phyloP scores from a whole-genome alignment of 129 eudicot species.

The Flaveria linearis region DNA sequence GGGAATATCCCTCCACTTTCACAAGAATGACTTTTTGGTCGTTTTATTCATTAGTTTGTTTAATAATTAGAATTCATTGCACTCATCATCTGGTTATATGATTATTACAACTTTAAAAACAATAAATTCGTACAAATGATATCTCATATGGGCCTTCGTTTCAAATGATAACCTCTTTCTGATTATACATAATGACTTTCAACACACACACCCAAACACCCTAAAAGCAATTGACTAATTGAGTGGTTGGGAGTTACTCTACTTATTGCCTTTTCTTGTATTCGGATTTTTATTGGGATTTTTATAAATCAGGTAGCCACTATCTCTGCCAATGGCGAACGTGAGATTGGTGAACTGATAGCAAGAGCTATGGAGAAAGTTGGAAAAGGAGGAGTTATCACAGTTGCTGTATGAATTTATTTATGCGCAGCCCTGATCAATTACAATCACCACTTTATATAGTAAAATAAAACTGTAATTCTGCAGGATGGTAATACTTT shows the following conservation, averaged over 20 bases:
- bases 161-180: neutral
- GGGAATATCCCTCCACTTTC: neutral
- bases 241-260: neutral
- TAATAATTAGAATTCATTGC: neutral
- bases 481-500: slow-evolving; percentile 87
- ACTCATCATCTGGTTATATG: neutral
- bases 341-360: slow-evolving; percentile 83
- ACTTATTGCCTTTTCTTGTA: neutral
- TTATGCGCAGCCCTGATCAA: neutral
- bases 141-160: neutral
- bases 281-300: neutral
- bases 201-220: neutral
- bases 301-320: slow-evolving; percentile 70
- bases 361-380: slow-evolving; percentile 98
- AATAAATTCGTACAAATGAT: neutral
- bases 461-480: neutral
- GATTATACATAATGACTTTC: neutral
- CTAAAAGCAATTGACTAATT: neutral
- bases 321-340: slow-evolving; percentile 95
- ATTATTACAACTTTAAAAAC: neutral
- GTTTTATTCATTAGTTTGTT: neutral
- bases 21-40: neutral
- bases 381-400: slow-evolving; percentile 94
- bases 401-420: slow-evolving; percentile 67
- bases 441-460: too few relatives aligned